These are phyloP conservation scores for Hydnomerulius pinastri DNA, from an alignment of 768 basidiomycete species.

Conservation along the genomic window DNA sequence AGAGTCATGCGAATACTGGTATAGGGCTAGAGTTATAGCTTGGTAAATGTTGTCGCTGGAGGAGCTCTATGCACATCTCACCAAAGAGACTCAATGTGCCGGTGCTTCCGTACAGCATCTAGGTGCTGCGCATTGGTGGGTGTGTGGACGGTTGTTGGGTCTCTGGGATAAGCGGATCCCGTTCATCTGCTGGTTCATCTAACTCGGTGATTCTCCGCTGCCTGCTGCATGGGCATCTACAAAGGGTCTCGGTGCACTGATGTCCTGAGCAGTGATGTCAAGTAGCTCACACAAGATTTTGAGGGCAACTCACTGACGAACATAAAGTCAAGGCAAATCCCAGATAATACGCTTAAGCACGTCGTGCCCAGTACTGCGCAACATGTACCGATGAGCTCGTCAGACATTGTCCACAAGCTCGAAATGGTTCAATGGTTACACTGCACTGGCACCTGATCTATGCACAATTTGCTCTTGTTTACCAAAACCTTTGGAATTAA, in stretches of 20 bases:
- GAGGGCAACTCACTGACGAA: constrained; percentile 22
- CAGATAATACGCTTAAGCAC: constrained; percentile 24
- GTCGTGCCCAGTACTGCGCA: constrained; percentile 14
- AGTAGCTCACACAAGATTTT: background rate
- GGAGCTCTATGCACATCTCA: background rate
- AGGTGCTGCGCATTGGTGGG: constrained; percentile 22
- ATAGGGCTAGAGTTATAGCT: too few species aligned
- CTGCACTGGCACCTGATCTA: too few species aligned
- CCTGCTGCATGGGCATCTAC: constrained; percentile 19
- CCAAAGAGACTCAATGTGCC: background rate
- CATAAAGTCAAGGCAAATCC: constrained; percentile 23
- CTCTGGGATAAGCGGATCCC: constrained; percentile 19
- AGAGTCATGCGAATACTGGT: too few species aligned
- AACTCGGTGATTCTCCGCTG: background rate
- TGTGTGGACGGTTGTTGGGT: constrained; percentile 23
- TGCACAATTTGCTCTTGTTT: constrained; percentile 8
- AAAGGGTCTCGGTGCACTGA: constrained; percentile 25
- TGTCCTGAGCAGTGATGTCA: constrained; percentile 14
- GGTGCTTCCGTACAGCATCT: background rate
- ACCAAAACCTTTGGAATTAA: constrained; percentile 9
- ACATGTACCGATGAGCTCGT: constrained; percentile 23
- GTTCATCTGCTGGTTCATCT: constrained; percentile 20
- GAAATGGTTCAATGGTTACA: too few species aligned
- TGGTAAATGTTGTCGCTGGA: background rate
- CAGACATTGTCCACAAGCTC: constrained; percentile 24